Evolutionary conservation across 139 green algal genomes (phyloP), one percentile per base, ranked within the genome.

Genomic region (Haematococcus sp.): DNA sequence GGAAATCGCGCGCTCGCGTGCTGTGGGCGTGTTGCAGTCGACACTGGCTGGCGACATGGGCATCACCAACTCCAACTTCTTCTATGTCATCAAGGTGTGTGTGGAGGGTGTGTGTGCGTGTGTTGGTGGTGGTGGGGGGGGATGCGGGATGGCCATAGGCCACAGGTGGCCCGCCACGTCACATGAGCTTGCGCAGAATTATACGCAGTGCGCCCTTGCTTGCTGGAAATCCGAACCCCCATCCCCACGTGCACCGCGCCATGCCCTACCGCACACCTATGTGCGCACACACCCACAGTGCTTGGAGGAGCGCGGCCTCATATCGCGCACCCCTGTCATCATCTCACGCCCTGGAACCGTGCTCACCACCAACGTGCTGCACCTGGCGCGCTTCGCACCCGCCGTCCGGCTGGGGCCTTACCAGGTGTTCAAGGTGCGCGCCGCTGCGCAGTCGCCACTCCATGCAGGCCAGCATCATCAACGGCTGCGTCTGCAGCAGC

Each of bases 41-140:
- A 69, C 84, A 17, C 54, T 89, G 13, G 71, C 78, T 9, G 1
- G 33, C 9, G 22, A 55, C 7, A 35, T 85, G 56, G 63, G 65
- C 11, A 60, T 76, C 1, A 79, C 76, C 27, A 77, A 81, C 70
- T 59, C 77, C 25, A 89, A 86, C 68, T 88, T 82, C 58, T 86
- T 79, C 33, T 89, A 88, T 25, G 82, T 89, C 3, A 66, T 86
- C 44, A 86, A 88, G 76, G 81, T 82, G 46, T 0, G 49, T 71
- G 49, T 23, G 7, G 44, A 9, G 7, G 17, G 44, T 49, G 7
- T 7, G 40, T 49, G n/a, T 49, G 40, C 7, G 7, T 49, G 40
- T 49, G 7, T 49, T 19, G 40, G 7, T 49, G 11, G 40, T 49
- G 7, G 40, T n/a, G n/a, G n/a, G n/a, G n/a, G n/a, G n/a, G n/a